Evolutionary conservation across 148 eudicot species (phyloP).

Genomic region (Silene latifolia): DNA sequence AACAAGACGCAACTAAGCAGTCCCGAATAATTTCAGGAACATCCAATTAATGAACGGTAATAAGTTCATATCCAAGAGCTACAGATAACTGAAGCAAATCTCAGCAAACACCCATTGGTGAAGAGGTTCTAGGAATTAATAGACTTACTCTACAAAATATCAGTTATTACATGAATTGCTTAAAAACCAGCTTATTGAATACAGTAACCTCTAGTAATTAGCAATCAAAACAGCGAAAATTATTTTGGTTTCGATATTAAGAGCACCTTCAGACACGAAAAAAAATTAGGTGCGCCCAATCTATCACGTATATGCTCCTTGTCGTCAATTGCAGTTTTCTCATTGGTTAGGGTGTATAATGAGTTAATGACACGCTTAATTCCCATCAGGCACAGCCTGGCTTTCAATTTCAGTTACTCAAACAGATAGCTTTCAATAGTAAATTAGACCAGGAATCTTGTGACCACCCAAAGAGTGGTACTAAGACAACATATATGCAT

Average conservation of each 20-base stretch:
- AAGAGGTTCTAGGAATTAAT: too few species aligned
- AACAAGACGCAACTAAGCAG: too few species aligned
- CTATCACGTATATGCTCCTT: not conserved
- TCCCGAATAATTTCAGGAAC: too few species aligned
- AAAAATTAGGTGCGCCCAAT: not conserved
- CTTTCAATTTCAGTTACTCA: conserved; percentile 1
- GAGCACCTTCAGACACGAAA: too few species aligned
- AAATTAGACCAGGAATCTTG: conserved; percentile 4
- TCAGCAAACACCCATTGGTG: not conserved
- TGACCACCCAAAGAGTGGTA: conserved; percentile 15
- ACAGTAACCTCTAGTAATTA: not conserved
- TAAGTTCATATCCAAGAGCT: not conserved
- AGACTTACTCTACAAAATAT: not conserved
- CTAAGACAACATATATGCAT: not conserved
- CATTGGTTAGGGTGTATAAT: not conserved
- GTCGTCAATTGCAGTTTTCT: not conserved
- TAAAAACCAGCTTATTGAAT: too few species aligned
- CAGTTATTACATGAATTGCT: not conserved
- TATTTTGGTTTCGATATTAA: not conserved
- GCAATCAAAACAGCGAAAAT: not conserved
- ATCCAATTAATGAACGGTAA: too few species aligned
- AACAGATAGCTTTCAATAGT: not conserved
- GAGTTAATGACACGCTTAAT: too few species aligned
- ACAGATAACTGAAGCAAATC: too few species aligned
- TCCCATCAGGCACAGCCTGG: conserved; percentile 3